Base-by-base conservation (phyloP, 768 basidiomycete genomes). In the Naganishia randhawae region DNA sequence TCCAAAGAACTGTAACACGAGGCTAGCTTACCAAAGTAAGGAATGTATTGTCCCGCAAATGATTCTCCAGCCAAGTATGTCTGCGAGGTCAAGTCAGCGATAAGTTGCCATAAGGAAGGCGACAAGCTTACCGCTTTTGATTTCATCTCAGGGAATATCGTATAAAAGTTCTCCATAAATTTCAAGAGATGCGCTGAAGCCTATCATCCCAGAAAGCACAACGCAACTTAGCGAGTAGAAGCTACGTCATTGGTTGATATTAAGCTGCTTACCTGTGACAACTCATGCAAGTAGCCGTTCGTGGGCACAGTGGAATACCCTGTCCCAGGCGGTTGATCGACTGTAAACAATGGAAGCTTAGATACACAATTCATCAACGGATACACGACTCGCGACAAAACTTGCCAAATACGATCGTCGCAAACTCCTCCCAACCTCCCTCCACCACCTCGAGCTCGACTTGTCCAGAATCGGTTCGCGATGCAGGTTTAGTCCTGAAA, bases 341-440 rank as follows among this genome's bases (percentile, higher is more conserved):
- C 96, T 99, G 75, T 16, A 7, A 48, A 48, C 6, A 31, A 50
- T 41, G 1, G 27, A 5, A 25, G n/a, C 7, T 37, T n/a, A 42
- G 53, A n/a, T 45, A 37, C 22, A 9, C 25, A 55, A 1, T 16
- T 2, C 55, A 25, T 25, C 17, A 48, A 31, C 17, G 14, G 31
- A 39, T n/a, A 14, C 29, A 25, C 32, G 35, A 37, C n/a, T 37
- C 27, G 32, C 25, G 19, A 17, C 11, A 48, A 10, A n/a, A 82
- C 90, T 76, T 73, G 97, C 95, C 81, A 74, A 89, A 97, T 66
- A 98, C 87, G 82, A 98, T 87, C 37, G 90, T 93, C 27, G 90
- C 88, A 77, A 95, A 97, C 77, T 98, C 95, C 76, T 98, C 93
- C 95, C 95, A 98, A 10, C 93, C 93, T 31, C 93, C 92, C 7